phyloP scores from a whole-genome alignment of 2,329 filamentous ascomycete genomes.

The Microcyclospora tardicrescens region DNA sequence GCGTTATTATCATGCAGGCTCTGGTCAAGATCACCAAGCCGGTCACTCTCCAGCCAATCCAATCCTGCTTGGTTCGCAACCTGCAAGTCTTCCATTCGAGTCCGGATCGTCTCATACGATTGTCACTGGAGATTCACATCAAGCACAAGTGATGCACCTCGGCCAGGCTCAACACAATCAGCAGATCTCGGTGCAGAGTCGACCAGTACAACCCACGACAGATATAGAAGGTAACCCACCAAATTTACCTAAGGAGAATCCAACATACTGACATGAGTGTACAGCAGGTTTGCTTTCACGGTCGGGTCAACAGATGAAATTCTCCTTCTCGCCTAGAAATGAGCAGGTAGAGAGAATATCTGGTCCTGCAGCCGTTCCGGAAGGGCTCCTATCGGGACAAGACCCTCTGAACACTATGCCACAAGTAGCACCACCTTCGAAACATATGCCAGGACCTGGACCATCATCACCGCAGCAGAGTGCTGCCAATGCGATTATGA shows the following conservation, averaged over 20 bases:
- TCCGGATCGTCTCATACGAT: slow-evolving; percentile 3
- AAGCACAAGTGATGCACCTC: not conserved
- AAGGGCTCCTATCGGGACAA: no score
- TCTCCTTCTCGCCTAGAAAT: slow-evolving; percentile 16
- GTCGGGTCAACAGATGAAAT: slow-evolving; percentile 18
- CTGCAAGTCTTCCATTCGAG: slow-evolving; percentile 2
- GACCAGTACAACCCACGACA: slow-evolving; percentile 1
- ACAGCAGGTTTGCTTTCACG: slow-evolving; percentile 12
- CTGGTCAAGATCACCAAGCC: no score
- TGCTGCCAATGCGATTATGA: no score
- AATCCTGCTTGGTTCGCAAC: slow-evolving; percentile 8
- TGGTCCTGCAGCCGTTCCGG: slow-evolving; percentile 12
- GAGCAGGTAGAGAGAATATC: slow-evolving; percentile 11
- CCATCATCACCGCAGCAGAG: no score
- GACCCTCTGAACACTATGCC: no score
- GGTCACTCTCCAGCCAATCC: slow-evolving; percentile 5
- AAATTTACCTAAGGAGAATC: slow-evolving; percentile 7
- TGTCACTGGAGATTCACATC: not conserved
- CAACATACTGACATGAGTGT: slow-evolving; percentile 8
- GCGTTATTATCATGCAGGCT: no score
- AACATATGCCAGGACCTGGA: no score
- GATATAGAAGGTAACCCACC: not conserved
- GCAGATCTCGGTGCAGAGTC: not conserved
- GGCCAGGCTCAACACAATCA: slow-evolving; percentile 1
- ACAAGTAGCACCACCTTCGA: no score